Base-by-base conservation (phyloP, 495 filamentous ascomycete species). In the Penicillium odoratum region DNA sequence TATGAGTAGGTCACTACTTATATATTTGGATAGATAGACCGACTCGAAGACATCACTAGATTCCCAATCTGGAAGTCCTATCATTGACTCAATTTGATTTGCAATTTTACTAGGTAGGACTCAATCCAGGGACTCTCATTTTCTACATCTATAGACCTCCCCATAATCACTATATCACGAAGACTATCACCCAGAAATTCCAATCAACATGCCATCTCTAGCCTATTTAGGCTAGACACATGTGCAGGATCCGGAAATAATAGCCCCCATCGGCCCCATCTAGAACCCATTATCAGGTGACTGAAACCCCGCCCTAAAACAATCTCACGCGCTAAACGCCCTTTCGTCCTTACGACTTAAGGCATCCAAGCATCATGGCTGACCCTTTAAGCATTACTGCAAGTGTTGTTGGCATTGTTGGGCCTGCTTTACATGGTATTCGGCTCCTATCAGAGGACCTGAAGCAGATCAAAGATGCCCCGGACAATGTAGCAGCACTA, bases 351-450 rank as follows among this genome's bases (percentile, higher is more conserved):
- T 15, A 26, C 3, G 4, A 13, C 4, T 26, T n/a, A 1, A 28
- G 3, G 29, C 36, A 15, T 9, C 28, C 33, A 13, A 15, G 0
- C 8, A 44, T 7, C 29, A 75, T 75, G 68, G 25, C 61, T 28
- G 72, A 79, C 51, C 70, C 71, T 48, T 58, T 79, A 16, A 73
- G 74, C 45, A 53, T 74, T 56, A 56, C 69, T 44, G 71, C 74
- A 9, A 62, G 68, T 53, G 51, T 72, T 38, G 64, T 73, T 2
- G 68, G 76, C 38, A 64, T 77, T 51, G 60, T 68, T 60, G 65
- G 59, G 25, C 70, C 72, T 55, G 71, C 72, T 49, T 59, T 75
- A 42, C 73, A 78, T 40, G 63, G 62, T 47, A 68, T 68, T 51
- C 65, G 65, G 36, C 60, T 76, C 28, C 68, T 77, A 33, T 55